Base-by-base conservation (phyloP, 1,139 yeast species). In the Yamadazyma epiphylla region DNA sequence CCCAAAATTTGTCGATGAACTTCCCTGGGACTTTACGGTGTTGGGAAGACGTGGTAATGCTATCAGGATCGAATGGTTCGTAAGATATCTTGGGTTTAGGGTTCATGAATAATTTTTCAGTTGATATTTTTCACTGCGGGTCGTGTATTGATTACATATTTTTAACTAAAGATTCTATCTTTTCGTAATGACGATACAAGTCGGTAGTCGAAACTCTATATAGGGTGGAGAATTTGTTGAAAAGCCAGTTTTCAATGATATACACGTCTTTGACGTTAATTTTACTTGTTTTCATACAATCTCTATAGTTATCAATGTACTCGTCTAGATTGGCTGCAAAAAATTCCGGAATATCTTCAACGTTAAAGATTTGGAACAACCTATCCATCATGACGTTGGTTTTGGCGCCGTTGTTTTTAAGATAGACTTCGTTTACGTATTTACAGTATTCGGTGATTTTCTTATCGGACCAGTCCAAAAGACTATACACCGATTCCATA, bases 391-490 rank as follows among this genome's bases (percentile, higher is more conserved):
- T 53, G 8, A 60, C 43, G 0, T 61, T 45, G 3, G 40, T 26
- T 19, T 44, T 34, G 22, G 48, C 43, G 27, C 39, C 36, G 14
- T 46, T 43, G 30, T 49, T 49, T 2, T 59, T 60, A 2, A 68
- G 43, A 15, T 66, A 37, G 23, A 57, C 51, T 5, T 55, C 55
- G 33, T 58, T 53, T 19, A 71, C 54, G 63, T 72, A 68, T 19
- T 64, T 55, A 27, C 70, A 55, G 43, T 70, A 74, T 15, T 52
- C 45, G 11, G 55, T 53, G 6, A 64, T 55, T 33, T 70, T 59
- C 1, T 47, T 46, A 21, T 62, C 63, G 10, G 61, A 52, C 73
- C 77, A 70, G 11, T 49, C 43, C 4, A 60, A 36, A 13, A 74
- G 36, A 25, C 32, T 33, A 26, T 39, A 32, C 16, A 36, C 29